Conservation (phyloP, 805 yeast species). For the Candida insectalens region DNA sequence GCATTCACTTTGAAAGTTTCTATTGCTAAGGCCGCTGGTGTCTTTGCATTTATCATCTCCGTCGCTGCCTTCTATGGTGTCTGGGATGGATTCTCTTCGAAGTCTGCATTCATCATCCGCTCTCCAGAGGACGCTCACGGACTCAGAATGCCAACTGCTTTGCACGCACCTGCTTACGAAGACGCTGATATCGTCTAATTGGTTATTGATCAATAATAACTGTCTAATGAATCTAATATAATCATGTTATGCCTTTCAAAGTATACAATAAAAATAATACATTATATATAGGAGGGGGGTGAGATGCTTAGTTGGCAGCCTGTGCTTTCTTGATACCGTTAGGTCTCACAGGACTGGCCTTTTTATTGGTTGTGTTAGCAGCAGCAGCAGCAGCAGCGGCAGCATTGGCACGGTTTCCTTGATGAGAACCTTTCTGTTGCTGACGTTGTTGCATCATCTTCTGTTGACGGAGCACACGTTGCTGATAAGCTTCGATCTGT, state of each 20-base stretch:
- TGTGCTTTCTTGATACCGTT: slow-evolving; percentile 1
- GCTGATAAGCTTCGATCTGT: slow-evolving; percentile 37
- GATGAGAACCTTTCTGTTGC: slow-evolving; percentile 1
- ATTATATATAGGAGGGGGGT: no score
- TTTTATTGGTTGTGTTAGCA: no score
- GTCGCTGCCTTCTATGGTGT: slow-evolving; percentile 32
- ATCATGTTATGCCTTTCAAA: no score
- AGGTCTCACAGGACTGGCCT: no score
- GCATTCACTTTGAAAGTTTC: slow-evolving; percentile 25
- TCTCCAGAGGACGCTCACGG: slow-evolving; percentile 14
- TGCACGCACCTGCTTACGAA: slow-evolving; percentile 13
- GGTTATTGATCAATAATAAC: neutral
- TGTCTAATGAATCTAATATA: neutral
- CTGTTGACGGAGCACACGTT: slow-evolving; percentile 21
- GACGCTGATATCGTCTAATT: slow-evolving; percentile 11
- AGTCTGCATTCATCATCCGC: slow-evolving; percentile 12
- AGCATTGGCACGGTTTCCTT: no score
- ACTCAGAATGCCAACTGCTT: slow-evolving; percentile 20
- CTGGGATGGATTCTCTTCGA: slow-evolving; percentile 27
- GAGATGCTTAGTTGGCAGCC: neutral
- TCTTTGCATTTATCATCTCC: slow-evolving; percentile 30
- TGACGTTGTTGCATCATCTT: slow-evolving; percentile 4
- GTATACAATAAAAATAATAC: no score
- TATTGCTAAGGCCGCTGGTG: slow-evolving; percentile 30
- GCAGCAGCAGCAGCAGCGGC: neutral